Base-by-base conservation (phyloP, 2,329 filamentous ascomycete species). In the Sclerotiophoma versabilis region DNA sequence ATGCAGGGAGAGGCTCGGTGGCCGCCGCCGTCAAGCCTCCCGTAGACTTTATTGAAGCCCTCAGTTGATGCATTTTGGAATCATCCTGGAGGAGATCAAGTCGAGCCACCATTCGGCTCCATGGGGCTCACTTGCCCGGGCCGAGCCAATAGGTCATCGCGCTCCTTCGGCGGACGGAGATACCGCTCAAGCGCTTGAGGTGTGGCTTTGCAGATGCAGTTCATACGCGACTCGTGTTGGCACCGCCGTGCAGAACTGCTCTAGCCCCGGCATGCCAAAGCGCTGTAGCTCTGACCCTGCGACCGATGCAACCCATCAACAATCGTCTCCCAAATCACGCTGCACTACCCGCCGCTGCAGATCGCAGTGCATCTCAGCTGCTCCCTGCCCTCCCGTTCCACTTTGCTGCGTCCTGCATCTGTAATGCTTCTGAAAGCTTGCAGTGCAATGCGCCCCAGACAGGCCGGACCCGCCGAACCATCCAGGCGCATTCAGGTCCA, bases 31-130 rank as follows among this genome's bases (percentile, higher is more conserved):
- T 60, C 57, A 47, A 62, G 45, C 43, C 58, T 57, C 49, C 54
- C 47, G 57, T 57, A 51, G 46, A 51, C 58, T 29, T 57, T 64
- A 72, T 68, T 69, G 68, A 68, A 65, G 65, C 63, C 59, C 46
- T 55, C 53, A 42, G 55, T 60, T 59, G 50, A 62, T 57, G 48
- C 58, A 60, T 66, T 69, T 64, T 65, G 63, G 65, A 70, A 70
- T 60, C 43, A 68, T 65, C 64, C 68, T 65, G 65, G 58, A 53
- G 65, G 45, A 53, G 63, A 73, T 72, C 67, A 60, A 62, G 55
- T 68, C 69, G 63, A 70, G 63, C 61, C 66, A 65, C 60, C 46
- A 43, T 57, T 65, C 57, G 69, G 63, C 65, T 64, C 57, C 22
- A 42, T 46, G 45, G 49, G 39, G 44, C 59, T 58, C 62, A 63